Evolutionary conservation across 2,329 filamentous ascomycete species (phyloP), one percentile per base, ranked within the genome.

Genomic region (Nemania sp.): DNA sequence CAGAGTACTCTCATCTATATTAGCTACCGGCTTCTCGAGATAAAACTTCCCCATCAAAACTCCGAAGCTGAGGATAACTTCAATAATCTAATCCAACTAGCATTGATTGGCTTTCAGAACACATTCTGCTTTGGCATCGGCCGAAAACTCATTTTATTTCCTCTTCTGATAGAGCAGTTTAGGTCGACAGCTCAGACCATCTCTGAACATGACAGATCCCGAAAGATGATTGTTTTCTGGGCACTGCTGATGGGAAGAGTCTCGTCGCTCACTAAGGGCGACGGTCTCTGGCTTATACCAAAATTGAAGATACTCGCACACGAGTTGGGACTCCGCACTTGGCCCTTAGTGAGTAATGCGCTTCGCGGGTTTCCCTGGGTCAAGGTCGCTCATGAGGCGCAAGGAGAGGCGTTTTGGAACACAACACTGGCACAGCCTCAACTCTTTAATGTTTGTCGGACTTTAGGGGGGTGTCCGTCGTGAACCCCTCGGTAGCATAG

Each of bases 301-400:
- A 69, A 54, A 38, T 15, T 64, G 20, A 63, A 58, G 53, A 24
- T 18, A 5, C 49, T 69, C 26, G 62, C 66, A 5, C 7, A 45
- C 6, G 41, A 45, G 20, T 22, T 70, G 15, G 47, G 29, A 11
- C 41, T 67, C 47, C 61, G 47, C 13, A 60, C 56, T 20, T 71
- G 67, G 67, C 3, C 29, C 8, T 56, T 67, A 20, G 56, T 53
- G 18, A 64, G 53, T 20, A 3, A 45, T 51, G 60, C 54, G 20
- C 53, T 71, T n/a, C 18, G 20, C 27, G 11, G 13, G 18, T 71
- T 71, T 32, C 67, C 69, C 10, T 69, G 63, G 66, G 61, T 71
- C 20, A 62, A 61, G n/a, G 57, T 38, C n/a, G n/a, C 51, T 4
- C 69, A 70, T 32, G 56, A 67, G 13, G 41, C 18, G 5, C 55